These are phyloP conservation scores for Ustilago bromivora DNA, from an alignment of 1,284 basidiomycete species.

Conservation along the genomic window DNA sequence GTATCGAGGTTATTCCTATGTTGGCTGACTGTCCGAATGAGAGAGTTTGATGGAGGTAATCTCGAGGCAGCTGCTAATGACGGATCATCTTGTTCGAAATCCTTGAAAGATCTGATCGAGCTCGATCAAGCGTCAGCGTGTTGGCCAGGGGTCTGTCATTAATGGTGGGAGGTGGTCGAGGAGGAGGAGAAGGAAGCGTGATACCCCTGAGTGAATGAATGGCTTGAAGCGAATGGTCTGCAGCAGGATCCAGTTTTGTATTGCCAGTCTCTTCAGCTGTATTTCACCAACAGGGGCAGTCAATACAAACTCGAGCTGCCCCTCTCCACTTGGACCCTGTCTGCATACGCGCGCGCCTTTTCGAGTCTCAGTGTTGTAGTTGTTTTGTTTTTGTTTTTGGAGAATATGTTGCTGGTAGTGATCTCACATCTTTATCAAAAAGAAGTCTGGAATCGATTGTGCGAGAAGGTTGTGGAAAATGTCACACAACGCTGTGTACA, in stretches of 20 bases:
- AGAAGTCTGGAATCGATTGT: not conserved
- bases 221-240: slow-evolving; percentile 13
- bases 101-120: not conserved
- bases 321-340: slow-evolving; percentile 13
- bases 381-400: not conserved
- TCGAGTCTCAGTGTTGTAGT: not conserved
- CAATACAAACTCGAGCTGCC: not conserved
- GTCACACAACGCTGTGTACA: not conserved
- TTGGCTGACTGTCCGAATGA: not conserved
- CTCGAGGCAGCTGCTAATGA: not conserved
- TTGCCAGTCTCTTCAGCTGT: not conserved
- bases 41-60: not conserved
- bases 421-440: slow-evolving; percentile 16
- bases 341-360: not conserved
- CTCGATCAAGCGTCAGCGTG: not conserved
- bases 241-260: slow-evolving; percentile 20
- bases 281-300: not conserved
- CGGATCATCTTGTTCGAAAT: not conserved
- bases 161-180: slow-evolving; percentile 8
- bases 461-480: slow-evolving; percentile 41
- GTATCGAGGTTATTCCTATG: not conserved
- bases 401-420: not conserved
- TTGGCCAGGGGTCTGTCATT: not conserved
- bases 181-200: not conserved
- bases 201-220: slow-evolving; percentile 27